Evolutionary conservation across 2,329 filamentous ascomycete genomes (phyloP), one percentile per base, ranked within the genome.

Genomic region (Neonectria neomacrospora): DNA sequence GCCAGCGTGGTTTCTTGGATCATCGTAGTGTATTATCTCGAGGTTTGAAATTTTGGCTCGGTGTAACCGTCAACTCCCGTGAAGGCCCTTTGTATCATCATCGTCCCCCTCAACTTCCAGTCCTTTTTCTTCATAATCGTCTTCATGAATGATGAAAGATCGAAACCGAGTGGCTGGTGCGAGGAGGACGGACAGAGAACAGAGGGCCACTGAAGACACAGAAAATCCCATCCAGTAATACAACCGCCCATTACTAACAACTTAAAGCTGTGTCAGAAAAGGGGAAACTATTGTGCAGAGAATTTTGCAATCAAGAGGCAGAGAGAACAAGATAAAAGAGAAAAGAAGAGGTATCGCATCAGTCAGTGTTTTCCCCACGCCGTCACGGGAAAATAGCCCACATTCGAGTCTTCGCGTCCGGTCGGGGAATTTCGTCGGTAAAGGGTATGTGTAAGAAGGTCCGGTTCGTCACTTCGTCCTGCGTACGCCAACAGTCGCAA

Each of bases 381-480:
- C 67, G 69, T 67, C 65, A 64, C 70, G 65, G 65, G 67, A 69
- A 64, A 71, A 67, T 66, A 67, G 68, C 62, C 66, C 58, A 62
- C 54, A 54, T 63, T 66, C 54, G 59, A 70, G 65, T 69, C 65
- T 67, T 68, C 61, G 61, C 63, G 56, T 71, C 63, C 63, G 66
- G 64, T 67, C 65, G 65, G 62, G 66, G 60, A 66, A 68, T 65
- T 67, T 73, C 63, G 67, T 75, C 64, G 69, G 66, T 71, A 67
- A 68, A 57, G 68, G 72, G 68, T 75, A 72, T 73, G 68, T 75
- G 70, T 69, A 68, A 71, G 71, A 74, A 71, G 72, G 71, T 75
- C 68, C 68, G 72, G 74, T 75, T 79, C 77, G 76, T 80, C 76
- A 77, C 73, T 74, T 80, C 76, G 77, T 79, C 76, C 73, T 75